Conservation (phyloP, 1,139 yeast species). For the Nadsonia commutata region DNA sequence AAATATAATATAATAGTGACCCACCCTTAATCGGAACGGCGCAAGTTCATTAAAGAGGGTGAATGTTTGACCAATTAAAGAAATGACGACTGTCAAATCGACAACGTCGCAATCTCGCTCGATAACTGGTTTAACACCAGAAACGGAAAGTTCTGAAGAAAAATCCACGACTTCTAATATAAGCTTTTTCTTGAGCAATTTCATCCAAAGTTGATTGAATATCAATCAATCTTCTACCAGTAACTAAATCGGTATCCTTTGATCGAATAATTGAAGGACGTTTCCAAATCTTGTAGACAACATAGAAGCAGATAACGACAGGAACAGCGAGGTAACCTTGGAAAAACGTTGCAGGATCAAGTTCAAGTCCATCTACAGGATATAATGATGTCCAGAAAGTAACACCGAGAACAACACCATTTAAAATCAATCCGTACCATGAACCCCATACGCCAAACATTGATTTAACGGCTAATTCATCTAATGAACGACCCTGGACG, state of each 20-base stretch:
- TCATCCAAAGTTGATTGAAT: conserved; percentile 37
- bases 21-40: too few species aligned
- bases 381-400: conserved; percentile 72
- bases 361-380: conserved; percentile 38
- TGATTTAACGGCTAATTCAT: conserved; percentile 57
- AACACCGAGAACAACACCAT: conserved; percentile 52
- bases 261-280: conserved; percentile 29
- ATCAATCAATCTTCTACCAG: conserved; percentile 43
- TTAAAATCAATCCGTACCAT: conserved; percentile 43
- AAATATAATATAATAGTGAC: too few species aligned
- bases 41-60: too few species aligned
- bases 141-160: neutral
- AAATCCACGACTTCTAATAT: neutral
- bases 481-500: conserved; percentile 45
- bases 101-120: too few species aligned
- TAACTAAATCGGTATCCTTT: conserved; percentile 40
- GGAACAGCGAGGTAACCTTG: conserved; percentile 40
- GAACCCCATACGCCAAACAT: conserved; percentile 64
- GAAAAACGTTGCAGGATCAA: conserved; percentile 36
- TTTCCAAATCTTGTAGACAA: conserved; percentile 36
- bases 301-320: conserved; percentile 33
- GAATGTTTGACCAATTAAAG: too few species aligned
- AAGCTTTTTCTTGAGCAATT: conserved; percentile 29
- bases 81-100: too few species aligned
- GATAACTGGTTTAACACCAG: conserved; percentile 3